These are phyloP conservation scores for Kwoniella shandongensis DNA, from an alignment of 768 basidiomycete genomes.

Conservation along the genomic window DNA sequence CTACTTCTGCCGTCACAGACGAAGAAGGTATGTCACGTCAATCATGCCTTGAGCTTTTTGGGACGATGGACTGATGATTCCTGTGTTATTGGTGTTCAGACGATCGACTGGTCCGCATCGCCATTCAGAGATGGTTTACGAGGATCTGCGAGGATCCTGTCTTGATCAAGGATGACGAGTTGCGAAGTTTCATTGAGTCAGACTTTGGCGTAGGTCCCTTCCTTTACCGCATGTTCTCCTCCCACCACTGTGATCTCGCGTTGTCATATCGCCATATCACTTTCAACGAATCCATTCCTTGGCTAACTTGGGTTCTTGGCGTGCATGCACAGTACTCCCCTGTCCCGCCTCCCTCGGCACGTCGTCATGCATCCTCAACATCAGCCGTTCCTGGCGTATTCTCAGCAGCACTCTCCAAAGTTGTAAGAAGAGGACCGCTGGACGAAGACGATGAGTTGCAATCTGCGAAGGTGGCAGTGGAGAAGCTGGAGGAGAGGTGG, in stretches of 20 bases:
- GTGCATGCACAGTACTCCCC: slow-evolving; percentile 51
- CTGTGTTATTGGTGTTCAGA: slow-evolving; percentile 58
- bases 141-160: slow-evolving; percentile 90
- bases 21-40: slow-evolving; percentile 66
- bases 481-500: slow-evolving; percentile 86
- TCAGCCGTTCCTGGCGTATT: slow-evolving; percentile 41
- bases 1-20: slow-evolving; percentile 93
- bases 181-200: slow-evolving; percentile 91
- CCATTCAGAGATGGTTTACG: slow-evolving; percentile 92
- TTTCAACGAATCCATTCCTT: too few species aligned
- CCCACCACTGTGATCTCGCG: background rate
- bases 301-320: too few species aligned
- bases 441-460: slow-evolving; percentile 95
- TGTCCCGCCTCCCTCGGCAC: slow-evolving; percentile 37
- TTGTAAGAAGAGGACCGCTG: slow-evolving; percentile 64
- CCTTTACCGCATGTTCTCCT: background rate
- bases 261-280: too few species aligned
- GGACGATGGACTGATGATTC: background rate
- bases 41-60: background rate
- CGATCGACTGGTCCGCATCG: slow-evolving; percentile 89
- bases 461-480: slow-evolving; percentile 83
- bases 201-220: slow-evolving; percentile 74
- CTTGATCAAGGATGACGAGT: slow-evolving; percentile 82
- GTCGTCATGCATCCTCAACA: slow-evolving; percentile 26
- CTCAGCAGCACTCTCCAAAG: slow-evolving; percentile 46